Evolutionary conservation across 2,329 filamentous ascomycete species (phyloP).

Genomic region (Hymenoscyphus occultus): DNA sequence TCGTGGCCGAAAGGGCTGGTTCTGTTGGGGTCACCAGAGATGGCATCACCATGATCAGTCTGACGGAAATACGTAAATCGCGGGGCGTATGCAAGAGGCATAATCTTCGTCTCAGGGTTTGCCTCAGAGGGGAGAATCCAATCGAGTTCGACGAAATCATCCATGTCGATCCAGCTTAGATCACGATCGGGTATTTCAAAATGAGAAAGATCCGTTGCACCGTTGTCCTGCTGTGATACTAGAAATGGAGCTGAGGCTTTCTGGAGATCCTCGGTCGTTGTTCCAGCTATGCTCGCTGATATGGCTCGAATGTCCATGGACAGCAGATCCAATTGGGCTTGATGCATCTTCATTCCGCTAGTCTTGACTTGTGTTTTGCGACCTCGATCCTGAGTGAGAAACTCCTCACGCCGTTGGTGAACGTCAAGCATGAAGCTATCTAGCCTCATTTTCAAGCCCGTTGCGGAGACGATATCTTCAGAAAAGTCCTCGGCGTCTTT

Average conservation of each 20-base stretch:
- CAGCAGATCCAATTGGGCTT: conserved; percentile 87
- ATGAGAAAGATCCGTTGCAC: conserved; percentile 71
- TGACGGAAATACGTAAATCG: conserved; percentile 96
- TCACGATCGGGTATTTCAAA: conserved; percentile 97
- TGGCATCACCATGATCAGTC: conserved; percentile 82
- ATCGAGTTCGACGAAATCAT: conserved; percentile 96
- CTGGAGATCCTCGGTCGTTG: conserved; percentile 72
- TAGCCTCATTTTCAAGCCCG: conserved; percentile 91
- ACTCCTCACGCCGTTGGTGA: conserved; percentile 90
- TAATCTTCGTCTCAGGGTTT: conserved; percentile 89
- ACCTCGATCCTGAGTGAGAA: conserved; percentile 75
- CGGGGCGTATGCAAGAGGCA: conserved; percentile 90
- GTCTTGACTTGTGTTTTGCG: conserved; percentile 75
- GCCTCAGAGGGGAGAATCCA: conserved; percentile 90
- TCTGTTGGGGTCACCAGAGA: conserved; percentile 74
- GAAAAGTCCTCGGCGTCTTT: conserved; percentile 88
- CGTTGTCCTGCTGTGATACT: conserved; percentile 52
- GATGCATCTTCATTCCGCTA: conserved; percentile 92
- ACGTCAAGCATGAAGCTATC: conserved; percentile 98
- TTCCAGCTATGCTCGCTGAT: conserved; percentile 83
- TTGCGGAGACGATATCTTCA: conserved; percentile 78
- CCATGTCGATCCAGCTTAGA: conserved; percentile 97
- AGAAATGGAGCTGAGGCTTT: conserved; percentile 50
- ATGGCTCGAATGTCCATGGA: conserved; percentile 90
- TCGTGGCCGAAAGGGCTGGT: conserved; percentile 91